Evolutionary conservation across 352 stramenopile genomes (phyloP).

Genomic region (Saprolegnia parasitica): DNA sequence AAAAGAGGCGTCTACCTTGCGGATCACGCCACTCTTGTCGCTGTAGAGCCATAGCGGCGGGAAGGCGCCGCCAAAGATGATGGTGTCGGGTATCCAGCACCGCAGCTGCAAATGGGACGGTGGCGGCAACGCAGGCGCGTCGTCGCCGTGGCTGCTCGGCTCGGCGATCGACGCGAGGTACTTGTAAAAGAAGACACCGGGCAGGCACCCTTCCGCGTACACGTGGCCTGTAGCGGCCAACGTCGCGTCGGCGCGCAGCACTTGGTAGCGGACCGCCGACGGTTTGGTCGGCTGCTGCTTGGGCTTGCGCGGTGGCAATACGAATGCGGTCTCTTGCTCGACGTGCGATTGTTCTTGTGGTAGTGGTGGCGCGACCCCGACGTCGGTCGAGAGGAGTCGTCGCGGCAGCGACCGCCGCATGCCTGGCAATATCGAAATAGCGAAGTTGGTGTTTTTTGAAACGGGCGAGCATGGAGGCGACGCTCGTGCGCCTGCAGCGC

Average conservation of each 20-base stretch:
- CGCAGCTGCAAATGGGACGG: constrained; percentile 6
- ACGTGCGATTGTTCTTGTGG: too few relatives aligned
- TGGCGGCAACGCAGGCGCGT: not conserved
- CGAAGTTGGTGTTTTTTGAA: not conserved
- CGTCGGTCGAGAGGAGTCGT: constrained; percentile 12
- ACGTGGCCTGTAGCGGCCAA: constrained; percentile 17
- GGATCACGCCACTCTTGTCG: constrained; percentile 60
- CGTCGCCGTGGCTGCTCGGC: not conserved
- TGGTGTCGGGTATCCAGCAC: constrained; percentile 67
- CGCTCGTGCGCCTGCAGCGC: constrained; percentile 24
- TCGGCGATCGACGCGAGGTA: constrained; percentile 27
- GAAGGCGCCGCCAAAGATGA: constrained; percentile 72
- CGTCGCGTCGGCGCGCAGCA: constrained; percentile 9
- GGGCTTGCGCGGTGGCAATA: constrained; percentile 3
- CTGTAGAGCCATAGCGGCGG: constrained; percentile 68
- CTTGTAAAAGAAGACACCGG: constrained; percentile 27
- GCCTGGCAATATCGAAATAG: not conserved
- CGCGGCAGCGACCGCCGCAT: constrained; percentile 23
- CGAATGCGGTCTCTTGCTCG: not conserved
- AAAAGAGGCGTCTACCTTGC: constrained; percentile 1
- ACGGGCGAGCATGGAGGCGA: constrained; percentile 21
- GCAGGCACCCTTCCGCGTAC: constrained; percentile 30
- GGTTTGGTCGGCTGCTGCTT: constrained; percentile 1
- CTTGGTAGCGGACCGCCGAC: constrained; percentile 3
- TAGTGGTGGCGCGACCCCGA: not conserved